Percentiles rank a stretch among this genome's conserved stretches.
phyloP scores from a whole-genome alignment of 2,329 filamentous ascomycete genomes.

The Exophiala mesophila region DNA sequence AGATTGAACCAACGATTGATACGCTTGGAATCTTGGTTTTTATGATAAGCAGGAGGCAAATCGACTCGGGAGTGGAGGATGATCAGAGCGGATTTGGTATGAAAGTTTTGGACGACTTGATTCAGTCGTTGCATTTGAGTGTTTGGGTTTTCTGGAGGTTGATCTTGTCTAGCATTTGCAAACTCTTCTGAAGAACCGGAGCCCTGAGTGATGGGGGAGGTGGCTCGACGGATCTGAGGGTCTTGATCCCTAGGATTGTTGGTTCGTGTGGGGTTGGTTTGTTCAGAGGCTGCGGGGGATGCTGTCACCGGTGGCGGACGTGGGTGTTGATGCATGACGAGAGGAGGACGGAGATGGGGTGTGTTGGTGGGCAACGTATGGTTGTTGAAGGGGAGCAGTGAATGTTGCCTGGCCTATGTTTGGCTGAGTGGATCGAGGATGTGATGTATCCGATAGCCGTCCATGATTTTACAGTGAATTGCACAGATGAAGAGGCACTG shows the following conservation, averaged over 20 bases:
- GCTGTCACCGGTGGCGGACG: conserved; percentile 67
- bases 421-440: conserved; percentile 14
- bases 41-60: conserved; percentile 54
- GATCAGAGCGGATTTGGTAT: conserved; percentile 78
- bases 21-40: conserved; percentile 56
- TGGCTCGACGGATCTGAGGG: conserved; percentile 47
- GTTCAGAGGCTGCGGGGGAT: conserved; percentile 67
- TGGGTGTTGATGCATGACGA: conserved; percentile 82
- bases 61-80: conserved; percentile 76
- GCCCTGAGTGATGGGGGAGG: conserved; percentile 46
- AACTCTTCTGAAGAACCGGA: conserved; percentile 48
- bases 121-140: conserved; percentile 76
- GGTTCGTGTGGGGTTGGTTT: conserved; percentile 66
- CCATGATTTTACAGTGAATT: conserved; percentile 19
- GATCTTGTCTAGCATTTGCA: conserved; percentile 39
- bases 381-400: conserved; percentile 8
- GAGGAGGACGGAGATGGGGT: not conserved
- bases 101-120: conserved; percentile 95
- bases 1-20: conserved; percentile 94
- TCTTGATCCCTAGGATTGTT: conserved; percentile 70
- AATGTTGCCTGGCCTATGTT: conserved; percentile 19
- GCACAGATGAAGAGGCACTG: no score
- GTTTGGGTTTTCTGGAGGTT: conserved; percentile 47
- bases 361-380: not conserved
- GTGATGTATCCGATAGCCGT: conserved; percentile 21